Percentiles rank a stretch among this genome's conserved stretches.
Conservation (phyloP, 345 rosid genomes). For the Sisymbrium altissimum region DNA sequence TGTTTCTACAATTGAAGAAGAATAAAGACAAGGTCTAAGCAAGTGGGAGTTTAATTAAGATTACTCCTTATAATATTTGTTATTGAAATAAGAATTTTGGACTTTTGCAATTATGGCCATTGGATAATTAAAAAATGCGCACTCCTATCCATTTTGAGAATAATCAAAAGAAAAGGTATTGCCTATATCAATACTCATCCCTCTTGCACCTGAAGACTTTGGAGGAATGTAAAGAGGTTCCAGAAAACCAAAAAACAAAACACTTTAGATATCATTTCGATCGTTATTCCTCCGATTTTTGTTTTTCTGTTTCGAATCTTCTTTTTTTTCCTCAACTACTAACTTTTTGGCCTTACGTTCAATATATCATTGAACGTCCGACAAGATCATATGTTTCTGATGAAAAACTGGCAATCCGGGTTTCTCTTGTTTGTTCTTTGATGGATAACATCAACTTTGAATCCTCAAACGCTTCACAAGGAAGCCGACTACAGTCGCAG, state of each 20-base stretch:
- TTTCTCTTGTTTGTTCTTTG: slow-evolving; percentile 12
- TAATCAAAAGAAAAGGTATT: slow-evolving; percentile 28
- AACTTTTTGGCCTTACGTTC: not conserved
- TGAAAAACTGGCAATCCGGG: not conserved
- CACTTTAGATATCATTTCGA: slow-evolving; percentile 17
- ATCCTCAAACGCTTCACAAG: slow-evolving; percentile 24
- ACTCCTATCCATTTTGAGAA: slow-evolving; percentile 54
- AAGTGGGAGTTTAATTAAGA: slow-evolving; percentile 17
- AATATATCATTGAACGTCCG: slow-evolving; percentile 9
- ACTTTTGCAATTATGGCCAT: slow-evolving; percentile 36
- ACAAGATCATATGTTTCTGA: slow-evolving; percentile 31
- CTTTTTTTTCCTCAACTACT: not conserved
- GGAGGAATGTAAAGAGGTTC: slow-evolving; percentile 41
- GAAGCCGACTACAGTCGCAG: slow-evolving; percentile 25
- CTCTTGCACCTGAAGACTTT: slow-evolving; percentile 53
- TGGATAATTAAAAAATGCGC: slow-evolving; percentile 36
- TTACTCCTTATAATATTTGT: not conserved
- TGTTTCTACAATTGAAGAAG: slow-evolving; percentile 24
- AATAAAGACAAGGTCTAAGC: slow-evolving; percentile 31
- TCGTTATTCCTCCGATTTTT: not conserved
- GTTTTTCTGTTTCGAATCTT: slow-evolving; percentile 4
- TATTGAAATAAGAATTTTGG: slow-evolving; percentile 19
- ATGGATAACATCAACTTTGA: slow-evolving; percentile 36
- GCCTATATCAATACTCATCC: slow-evolving; percentile 33
- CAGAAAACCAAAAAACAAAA: not conserved